phyloP scores from a whole-genome alignment of 2,329 filamentous ascomycete genomes.

The Endothia cerciana region DNA sequence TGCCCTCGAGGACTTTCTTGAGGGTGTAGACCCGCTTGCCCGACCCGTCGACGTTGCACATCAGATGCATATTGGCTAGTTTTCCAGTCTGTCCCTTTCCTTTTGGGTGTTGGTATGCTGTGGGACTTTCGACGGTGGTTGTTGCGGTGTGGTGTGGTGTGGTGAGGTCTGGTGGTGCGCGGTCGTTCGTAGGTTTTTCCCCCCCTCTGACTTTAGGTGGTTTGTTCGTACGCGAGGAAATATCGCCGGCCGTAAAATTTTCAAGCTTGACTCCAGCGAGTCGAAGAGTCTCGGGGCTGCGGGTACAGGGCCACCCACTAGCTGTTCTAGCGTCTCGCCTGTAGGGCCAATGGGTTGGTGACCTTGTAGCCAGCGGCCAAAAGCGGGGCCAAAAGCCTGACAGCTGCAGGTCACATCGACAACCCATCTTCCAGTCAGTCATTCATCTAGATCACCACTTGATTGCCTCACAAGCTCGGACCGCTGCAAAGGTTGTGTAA shows the following conservation, averaged over 20 bases:
- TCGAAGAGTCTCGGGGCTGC: slow-evolving; percentile 4
- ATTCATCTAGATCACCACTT: neutral
- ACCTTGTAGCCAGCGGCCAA: neutral
- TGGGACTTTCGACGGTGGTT: neutral
- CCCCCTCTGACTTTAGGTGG: neutral
- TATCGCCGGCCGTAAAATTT: slow-evolving; percentile 17
- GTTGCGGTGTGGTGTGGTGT: slow-evolving; percentile 5
- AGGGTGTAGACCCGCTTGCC: slow-evolving; percentile 95
- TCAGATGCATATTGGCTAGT: slow-evolving; percentile 60
- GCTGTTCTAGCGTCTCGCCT: neutral
- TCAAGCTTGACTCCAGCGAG: neutral
- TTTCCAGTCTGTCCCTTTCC: too few species aligned
- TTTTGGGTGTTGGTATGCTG: neutral
- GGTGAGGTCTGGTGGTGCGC: too few species aligned
- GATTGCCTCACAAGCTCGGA: neutral
- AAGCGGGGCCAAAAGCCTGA: neutral
- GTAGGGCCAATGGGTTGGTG: neutral
- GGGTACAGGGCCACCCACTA: neutral
- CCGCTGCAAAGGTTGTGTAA: neutral
- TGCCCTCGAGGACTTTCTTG: slow-evolving; percentile 81
- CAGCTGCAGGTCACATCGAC: neutral
- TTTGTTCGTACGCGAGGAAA: neutral
- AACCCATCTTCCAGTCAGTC: neutral
- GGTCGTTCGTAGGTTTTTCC: neutral
- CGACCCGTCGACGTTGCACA: slow-evolving; percentile 81